Percentiles rank a stretch among this genome's conserved stretches.
These are phyloP conservation scores for Ophiostoma novo-ulmi DNA, from an alignment of 2,329 filamentous ascomycete species.

Conservation along the genomic window DNA sequence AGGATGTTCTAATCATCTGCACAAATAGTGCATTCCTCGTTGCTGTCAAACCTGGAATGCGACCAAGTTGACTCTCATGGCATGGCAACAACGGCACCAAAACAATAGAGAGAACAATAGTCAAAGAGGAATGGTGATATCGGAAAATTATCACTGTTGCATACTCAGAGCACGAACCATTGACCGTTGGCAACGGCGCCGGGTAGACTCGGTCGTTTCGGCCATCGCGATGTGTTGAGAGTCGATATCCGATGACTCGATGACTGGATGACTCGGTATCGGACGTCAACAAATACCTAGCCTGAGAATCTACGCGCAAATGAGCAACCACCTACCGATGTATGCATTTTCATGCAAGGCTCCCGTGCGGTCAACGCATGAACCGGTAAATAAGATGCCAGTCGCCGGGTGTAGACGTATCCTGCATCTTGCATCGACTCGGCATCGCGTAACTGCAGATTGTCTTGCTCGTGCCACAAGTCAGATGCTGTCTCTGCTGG, in stretches of 20 bases:
- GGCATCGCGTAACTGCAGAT: not conserved
- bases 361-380: not conserved
- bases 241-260: not conserved
- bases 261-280: not conserved
- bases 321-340: not conserved
- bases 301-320: not conserved
- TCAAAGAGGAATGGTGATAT: not conserved
- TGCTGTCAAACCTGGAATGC: conserved; percentile 8
- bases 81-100: conserved; percentile 6
- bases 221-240: not conserved
- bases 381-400: not conserved
- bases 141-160: not conserved
- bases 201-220: not conserved
- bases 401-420: not conserved
- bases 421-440: not conserved
- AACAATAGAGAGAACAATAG: not conserved
- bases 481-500: not conserved
- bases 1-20: not conserved
- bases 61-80: not conserved
- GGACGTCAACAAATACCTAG: not conserved
- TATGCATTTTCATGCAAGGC: not conserved
- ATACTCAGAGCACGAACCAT: not conserved
- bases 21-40: not conserved
- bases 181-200: not conserved
- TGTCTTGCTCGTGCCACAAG: not conserved